Percentiles rank a stretch among this genome's conserved stretches.
These are phyloP conservation scores for Oryza meyeriana DNA, from an alignment of 176 grass and related monocot genomes.

Conservation along the genomic window DNA sequence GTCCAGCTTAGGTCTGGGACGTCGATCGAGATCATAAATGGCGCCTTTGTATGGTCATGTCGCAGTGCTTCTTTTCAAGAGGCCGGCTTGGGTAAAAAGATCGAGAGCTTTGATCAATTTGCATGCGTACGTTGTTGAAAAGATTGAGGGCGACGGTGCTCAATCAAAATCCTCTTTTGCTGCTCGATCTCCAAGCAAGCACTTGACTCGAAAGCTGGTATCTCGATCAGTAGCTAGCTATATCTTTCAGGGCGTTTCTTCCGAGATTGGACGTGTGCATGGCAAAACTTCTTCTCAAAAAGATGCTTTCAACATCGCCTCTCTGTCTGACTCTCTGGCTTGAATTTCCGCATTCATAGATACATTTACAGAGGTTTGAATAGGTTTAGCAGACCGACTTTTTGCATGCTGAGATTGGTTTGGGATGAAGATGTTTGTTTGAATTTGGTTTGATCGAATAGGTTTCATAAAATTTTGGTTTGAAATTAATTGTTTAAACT, in stretches of 20 bases:
- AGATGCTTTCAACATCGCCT: constrained; percentile 1
- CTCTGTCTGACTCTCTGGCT: neutral
- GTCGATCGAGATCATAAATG: constrained; percentile 28
- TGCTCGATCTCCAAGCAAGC: constrained; percentile 15
- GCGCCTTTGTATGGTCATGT: constrained; percentile 37
- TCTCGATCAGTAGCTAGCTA: neutral
- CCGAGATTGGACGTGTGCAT: constrained; percentile 77
- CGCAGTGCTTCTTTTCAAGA: constrained; percentile 1
- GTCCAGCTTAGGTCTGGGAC: neutral
- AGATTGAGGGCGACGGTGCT: constrained; percentile 29
- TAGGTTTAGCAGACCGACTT: neutral
- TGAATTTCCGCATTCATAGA: constrained; percentile 38
- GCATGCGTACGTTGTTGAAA: constrained; percentile 53
- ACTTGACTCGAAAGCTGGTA: neutral
- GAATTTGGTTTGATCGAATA: neutral
- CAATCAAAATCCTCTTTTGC: neutral
- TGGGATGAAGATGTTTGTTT: neutral
- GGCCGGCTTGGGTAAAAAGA: neutral
- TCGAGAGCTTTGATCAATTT: constrained; percentile 14
- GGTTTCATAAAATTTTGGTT: neutral
- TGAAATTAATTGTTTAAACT: neutral
- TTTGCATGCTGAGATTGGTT: neutral
- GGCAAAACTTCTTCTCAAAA: constrained; percentile 20
- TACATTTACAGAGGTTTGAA: neutral
- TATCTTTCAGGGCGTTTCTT: constrained; percentile 30